These are phyloP conservation scores for Coelastrella sp. DNA, from an alignment of 139 green algal species.

Conservation along the genomic window DNA sequence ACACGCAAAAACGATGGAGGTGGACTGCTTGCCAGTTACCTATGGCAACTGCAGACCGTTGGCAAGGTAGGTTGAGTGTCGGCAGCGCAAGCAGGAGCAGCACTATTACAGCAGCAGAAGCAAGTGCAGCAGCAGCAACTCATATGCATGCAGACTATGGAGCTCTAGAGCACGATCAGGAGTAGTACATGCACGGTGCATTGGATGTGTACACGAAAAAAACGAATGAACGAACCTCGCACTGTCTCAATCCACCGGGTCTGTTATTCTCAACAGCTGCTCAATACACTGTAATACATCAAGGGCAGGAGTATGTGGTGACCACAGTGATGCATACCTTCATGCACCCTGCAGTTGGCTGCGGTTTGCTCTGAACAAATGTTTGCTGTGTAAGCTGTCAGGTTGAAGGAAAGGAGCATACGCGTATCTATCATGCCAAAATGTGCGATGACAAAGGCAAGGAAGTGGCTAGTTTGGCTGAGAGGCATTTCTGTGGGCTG, in stretches of 20 bases:
- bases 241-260: too few relatives aligned
- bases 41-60: too few relatives aligned
- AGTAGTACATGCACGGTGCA: not conserved
- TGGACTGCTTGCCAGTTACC: too few relatives aligned
- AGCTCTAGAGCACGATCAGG: too few relatives aligned
- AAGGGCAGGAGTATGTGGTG: too few relatives aligned
- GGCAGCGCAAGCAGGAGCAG: not conserved
- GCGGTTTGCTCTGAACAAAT: too few relatives aligned
- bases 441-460: slow-evolving; percentile 37
- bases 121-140: not conserved
- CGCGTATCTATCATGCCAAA: slow-evolving; percentile 55
- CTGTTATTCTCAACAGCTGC: too few relatives aligned
- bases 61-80: not conserved
- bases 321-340: too few relatives aligned
- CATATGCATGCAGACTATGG: not conserved
- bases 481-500: slow-evolving; percentile 62
- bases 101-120: not conserved
- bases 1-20: too few relatives aligned
- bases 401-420: slow-evolving; percentile 43
- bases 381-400: not conserved
- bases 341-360: too few relatives aligned
- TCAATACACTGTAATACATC: too few relatives aligned
- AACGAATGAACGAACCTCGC: too few relatives aligned
- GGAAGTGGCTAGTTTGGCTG: slow-evolving; percentile 46
- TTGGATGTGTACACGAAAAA: not conserved